These are phyloP conservation scores for Schoenoplectus tabernaemontani DNA, from an alignment of 202 grass and related monocot genomes.

Conservation along the genomic window DNA sequence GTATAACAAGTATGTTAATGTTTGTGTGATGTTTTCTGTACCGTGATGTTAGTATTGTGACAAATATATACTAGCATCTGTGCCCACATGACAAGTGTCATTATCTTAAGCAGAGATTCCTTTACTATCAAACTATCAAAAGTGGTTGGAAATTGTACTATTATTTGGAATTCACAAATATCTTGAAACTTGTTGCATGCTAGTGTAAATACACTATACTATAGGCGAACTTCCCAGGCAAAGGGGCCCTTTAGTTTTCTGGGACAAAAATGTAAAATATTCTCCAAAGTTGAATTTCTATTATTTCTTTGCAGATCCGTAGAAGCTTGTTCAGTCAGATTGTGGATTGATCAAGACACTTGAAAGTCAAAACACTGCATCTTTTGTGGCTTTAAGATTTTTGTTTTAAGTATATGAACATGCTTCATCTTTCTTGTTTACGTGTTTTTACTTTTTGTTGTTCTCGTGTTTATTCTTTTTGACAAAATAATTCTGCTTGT, in stretches of 20 bases:
- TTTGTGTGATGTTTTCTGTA: neutral
- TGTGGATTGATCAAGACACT: slow-evolving; percentile 29
- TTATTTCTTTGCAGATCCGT: slow-evolving; percentile 50
- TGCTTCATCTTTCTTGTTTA: slow-evolving; percentile 10
- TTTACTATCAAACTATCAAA: too few relatives aligned
- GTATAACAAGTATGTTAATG: neutral
- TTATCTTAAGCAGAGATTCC: too few relatives aligned
- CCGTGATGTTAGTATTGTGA: neutral
- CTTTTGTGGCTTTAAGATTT: neutral
- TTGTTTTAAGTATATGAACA: slow-evolving; percentile 12
- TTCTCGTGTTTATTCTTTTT: slow-evolving; percentile 10
- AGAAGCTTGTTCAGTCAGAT: slow-evolving; percentile 40
- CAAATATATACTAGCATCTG: too few relatives aligned
- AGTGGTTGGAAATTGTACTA: too few relatives aligned
- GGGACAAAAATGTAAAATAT: neutral
- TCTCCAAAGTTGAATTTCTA: neutral
- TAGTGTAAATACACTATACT: neutral
- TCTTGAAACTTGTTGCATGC: neutral
- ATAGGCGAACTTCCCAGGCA: too few relatives aligned
- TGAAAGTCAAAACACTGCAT: slow-evolving; percentile 24
- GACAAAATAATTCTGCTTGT: slow-evolving; percentile 5
- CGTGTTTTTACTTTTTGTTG: neutral
- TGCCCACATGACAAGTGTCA: too few relatives aligned
- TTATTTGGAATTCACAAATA: neutral
- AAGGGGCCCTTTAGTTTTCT: too few relatives aligned